Evolutionary conservation across 202 grass and related monocot species (phyloP).

Genomic region (Cymbopogon flexuosus): DNA sequence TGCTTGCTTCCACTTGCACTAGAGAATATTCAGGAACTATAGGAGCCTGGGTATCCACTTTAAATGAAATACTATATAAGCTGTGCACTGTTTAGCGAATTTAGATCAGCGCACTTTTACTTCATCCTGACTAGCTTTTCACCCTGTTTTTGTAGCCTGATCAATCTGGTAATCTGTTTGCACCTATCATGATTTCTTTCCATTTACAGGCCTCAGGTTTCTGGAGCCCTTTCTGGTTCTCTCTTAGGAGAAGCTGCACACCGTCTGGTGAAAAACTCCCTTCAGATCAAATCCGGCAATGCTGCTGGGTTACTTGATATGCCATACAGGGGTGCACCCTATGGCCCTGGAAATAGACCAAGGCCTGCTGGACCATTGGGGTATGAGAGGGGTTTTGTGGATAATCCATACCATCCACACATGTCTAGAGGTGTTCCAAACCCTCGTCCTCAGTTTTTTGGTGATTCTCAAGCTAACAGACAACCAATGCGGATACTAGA

Average conservation of each 20-base stretch:
- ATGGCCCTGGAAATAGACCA: slow-evolving; percentile 39
- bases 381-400: slow-evolving; percentile 66
- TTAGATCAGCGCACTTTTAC: not conserved
- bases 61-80: not conserved
- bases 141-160: not conserved
- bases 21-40: not conserved
- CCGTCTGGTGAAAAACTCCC: slow-evolving; percentile 86
- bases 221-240: slow-evolving; percentile 76
- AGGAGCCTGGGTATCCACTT: not conserved
- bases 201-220: slow-evolving; percentile 69
- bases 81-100: not conserved
- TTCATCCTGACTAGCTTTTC: slow-evolving; percentile 6
- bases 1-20: slow-evolving; percentile 4
- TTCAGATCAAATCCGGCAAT: slow-evolving; percentile 66
- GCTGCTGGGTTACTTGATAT: slow-evolving; percentile 57
- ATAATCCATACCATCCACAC: slow-evolving; percentile 28
- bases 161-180: slow-evolving; percentile 2
- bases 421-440: slow-evolving; percentile 53
- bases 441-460: slow-evolving; percentile 47
- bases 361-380: slow-evolving; percentile 63
- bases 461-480: slow-evolving; percentile 43
- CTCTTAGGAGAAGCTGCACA: slow-evolving; percentile 85
- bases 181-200: slow-evolving; percentile 1
- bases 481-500: slow-evolving; percentile 52
- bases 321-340: slow-evolving; percentile 50